Base-by-base conservation (phyloP, 768 basidiomycete species). In the Pholiota conissans region DNA sequence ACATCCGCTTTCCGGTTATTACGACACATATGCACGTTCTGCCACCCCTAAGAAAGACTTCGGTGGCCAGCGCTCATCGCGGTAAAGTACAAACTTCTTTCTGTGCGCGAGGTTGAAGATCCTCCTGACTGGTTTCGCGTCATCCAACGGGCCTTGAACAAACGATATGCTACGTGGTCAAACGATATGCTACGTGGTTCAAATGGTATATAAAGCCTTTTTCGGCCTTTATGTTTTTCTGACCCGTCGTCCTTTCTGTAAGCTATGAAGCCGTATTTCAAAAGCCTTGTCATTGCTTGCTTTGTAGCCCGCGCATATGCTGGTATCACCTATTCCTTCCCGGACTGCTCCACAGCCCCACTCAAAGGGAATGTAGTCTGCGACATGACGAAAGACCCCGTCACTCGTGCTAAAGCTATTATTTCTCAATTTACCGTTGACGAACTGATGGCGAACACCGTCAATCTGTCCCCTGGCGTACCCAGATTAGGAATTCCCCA, bases 401-500 rank as follows among this genome's bases (percentile, higher is more conserved):
- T 73, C 6, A 74, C 78, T 27, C 77, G 84, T 14, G 84, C 84
- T 7, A 69, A 72, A n/a, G 79, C 81, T 14, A 67, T 85, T 52
- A 72, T 84, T 49, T 59, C 72, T 42, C 68, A 77, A 58, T 81
- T 84, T 64, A 84, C 80, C 11, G 72, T 79, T 29, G 73, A 72
- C 14, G 84, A 86, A 60, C 67, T 84, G 55, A 79, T 79, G 49
- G 72, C 67, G 54, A 84, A 84, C 65, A 82, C 80, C 4, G 78
- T 74, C 47, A 84, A 80, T 56, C 56, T 64, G 0, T 75, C 82
- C 5, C 76, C 79, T 5, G 84, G 82, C 27, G 82, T 84, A 20
- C 69, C 82, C 52, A 77, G 83, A 10, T 73, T 84, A 2, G 83
- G 82, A n/a, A 68, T 86, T 24, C 82, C 83, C 9, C 64, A 77